Percentiles rank a stretch among this genome's conserved stretches.
phyloP scores from a whole-genome alignment of 495 filamentous ascomycete species.

The Aspergillus coremiiformis region DNA sequence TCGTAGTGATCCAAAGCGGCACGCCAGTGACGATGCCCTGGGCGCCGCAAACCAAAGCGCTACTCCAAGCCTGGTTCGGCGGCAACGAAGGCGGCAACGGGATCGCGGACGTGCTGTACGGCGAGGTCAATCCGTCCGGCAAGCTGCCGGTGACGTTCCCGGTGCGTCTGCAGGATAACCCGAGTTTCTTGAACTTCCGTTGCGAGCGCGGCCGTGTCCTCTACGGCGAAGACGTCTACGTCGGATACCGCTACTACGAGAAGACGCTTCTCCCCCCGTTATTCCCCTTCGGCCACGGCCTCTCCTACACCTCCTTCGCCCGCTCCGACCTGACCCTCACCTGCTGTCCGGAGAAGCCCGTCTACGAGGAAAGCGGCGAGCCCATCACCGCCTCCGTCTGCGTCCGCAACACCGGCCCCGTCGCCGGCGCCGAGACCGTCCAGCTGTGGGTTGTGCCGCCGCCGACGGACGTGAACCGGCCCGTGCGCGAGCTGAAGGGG shows the following conservation, averaged over 20 bases:
- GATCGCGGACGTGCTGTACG: conserved; percentile 52
- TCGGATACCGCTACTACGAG: conserved; percentile 82
- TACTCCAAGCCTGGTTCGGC: conserved; percentile 69
- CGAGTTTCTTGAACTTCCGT: conserved; percentile 69
- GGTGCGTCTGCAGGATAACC: conserved; percentile 60
- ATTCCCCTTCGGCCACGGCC: conserved; percentile 77
- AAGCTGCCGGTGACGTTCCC: conserved; percentile 59
- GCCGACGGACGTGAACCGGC: conserved; percentile 48
- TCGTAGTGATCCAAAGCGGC: conserved; percentile 77
- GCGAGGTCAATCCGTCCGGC: conserved; percentile 49
- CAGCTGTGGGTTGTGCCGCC: conserved; percentile 68
- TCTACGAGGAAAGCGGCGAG: conserved; percentile 30
- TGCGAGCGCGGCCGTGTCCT: conserved; percentile 69
- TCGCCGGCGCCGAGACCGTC: conserved; percentile 66
- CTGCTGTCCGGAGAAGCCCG: conserved; percentile 24
- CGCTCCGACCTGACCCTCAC: conserved; percentile 54
- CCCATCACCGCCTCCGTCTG: conserved; percentile 53
- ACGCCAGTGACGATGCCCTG: conserved; percentile 84
- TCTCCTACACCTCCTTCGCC: conserved; percentile 72
- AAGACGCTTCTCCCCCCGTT: conserved; percentile 54
- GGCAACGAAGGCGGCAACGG: conserved; percentile 61
- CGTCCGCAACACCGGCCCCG: conserved; percentile 60
- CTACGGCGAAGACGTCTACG: conserved; percentile 73
- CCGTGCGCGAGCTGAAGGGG: conserved; percentile 70
- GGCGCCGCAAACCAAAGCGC: conserved; percentile 57